A percentile compares a stretch with the other conserved stretches of the same genome.
phyloP scores from a whole-genome alignment of 192 early-diverging fungal species.

The Lunasporangiospora selenospora region DNA sequence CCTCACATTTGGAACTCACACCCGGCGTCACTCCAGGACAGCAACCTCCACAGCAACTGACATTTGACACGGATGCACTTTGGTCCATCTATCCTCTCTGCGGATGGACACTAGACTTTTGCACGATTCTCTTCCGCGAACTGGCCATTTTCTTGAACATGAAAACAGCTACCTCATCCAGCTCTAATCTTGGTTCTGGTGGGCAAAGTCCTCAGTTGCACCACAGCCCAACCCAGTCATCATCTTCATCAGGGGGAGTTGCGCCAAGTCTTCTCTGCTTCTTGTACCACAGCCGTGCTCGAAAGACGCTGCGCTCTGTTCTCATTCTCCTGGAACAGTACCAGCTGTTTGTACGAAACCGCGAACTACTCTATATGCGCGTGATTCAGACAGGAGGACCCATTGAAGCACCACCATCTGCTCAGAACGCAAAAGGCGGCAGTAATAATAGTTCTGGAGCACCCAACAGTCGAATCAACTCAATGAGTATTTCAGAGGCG shows the following conservation, averaged over 20 bases:
- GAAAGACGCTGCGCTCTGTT: conserved; percentile 33
- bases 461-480: conserved; percentile 34
- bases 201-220: conserved; percentile 23
- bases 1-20: conserved; percentile 21
- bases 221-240: background rate
- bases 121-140: conserved; percentile 40
- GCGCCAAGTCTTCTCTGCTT: conserved; percentile 24
- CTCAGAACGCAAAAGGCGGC: conserved; percentile 8
- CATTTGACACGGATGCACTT: conserved; percentile 23
- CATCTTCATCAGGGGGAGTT: background rate
- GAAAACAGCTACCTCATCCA: conserved; percentile 9
- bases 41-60: conserved; percentile 20
- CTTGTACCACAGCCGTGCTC: conserved; percentile 34
- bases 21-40: conserved; percentile 12
- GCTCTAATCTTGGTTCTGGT: background rate
- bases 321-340: conserved; percentile 32
- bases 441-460: too few species aligned
- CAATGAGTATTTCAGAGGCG: conserved; percentile 37
- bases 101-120: conserved; percentile 42
- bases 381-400: conserved; percentile 11
- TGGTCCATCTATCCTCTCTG: conserved; percentile 45
- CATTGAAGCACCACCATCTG: conserved; percentile 8
- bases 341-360: conserved; percentile 16
- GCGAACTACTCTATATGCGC: conserved; percentile 18
- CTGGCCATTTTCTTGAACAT: conserved; percentile 30